phyloP scores from a whole-genome alignment of 257 asterid species.

The Paulownia fortunei region DNA sequence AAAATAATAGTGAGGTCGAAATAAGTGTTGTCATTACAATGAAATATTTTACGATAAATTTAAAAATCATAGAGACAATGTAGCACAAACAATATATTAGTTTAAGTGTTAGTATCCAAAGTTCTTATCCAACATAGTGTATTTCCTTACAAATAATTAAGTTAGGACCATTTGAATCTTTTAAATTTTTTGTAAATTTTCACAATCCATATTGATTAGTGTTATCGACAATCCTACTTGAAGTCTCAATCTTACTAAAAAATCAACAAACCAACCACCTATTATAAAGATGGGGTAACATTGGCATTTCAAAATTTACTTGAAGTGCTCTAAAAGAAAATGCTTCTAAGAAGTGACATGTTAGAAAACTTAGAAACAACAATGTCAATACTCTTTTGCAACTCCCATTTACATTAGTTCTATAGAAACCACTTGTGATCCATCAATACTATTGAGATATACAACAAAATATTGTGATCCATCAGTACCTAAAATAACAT shows the following conservation, averaged over 20 bases:
- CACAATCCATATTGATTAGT: background rate
- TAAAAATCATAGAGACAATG: background rate
- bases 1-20: too few relatives aligned
- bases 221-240: background rate
- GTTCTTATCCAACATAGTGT: background rate
- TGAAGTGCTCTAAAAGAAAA: background rate
- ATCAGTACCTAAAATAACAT: slow-evolving; percentile 29
- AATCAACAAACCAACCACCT: background rate
- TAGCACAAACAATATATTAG: background rate
- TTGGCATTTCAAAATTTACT: background rate
- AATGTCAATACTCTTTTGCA: too few relatives aligned
- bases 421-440: too few relatives aligned
- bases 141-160: background rate
- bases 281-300: background rate
- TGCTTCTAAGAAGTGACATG: background rate
- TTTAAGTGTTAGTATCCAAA: background rate
- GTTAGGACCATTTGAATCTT: background rate
- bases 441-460: too few relatives aligned
- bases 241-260: background rate
- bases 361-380: background rate
- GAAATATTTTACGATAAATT: background rate
- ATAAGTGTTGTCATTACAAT: too few relatives aligned
- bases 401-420: too few relatives aligned
- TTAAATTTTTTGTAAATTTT: background rate
- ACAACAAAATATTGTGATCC: slow-evolving; percentile 26